Conservation (phyloP, 2,329 filamentous ascomycete genomes). For the Delphinella strobiligena region DNA sequence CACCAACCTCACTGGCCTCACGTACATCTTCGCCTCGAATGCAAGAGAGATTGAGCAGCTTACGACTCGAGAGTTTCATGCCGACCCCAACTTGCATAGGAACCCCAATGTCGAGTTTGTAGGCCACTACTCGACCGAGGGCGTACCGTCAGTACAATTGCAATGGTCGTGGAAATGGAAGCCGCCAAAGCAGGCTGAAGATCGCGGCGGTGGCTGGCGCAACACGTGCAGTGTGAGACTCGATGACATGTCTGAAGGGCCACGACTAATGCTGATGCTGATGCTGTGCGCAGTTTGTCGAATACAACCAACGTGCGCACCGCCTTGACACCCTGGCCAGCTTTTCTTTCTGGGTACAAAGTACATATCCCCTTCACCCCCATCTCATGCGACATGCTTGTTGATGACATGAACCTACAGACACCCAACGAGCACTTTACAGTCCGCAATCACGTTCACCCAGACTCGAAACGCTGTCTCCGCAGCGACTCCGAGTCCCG, state of each 20-base stretch:
- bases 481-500: constrained; percentile 68
- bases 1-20: constrained; percentile 75
- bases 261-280: constrained; percentile 7
- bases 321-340: constrained; percentile 75
- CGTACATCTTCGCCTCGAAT: constrained; percentile 82
- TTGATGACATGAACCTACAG: constrained; percentile 13
- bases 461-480: constrained; percentile 53
- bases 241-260: not conserved
- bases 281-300: constrained; percentile 57
- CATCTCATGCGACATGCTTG: not conserved
- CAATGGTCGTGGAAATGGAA: constrained; percentile 98
- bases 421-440: constrained; percentile 25
- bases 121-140: constrained; percentile 78
- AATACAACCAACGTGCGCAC: constrained; percentile 91
- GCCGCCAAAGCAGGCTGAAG: constrained; percentile 69
- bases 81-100: constrained; percentile 93
- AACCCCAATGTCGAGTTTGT: constrained; percentile 91
- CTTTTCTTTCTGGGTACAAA: constrained; percentile 92
- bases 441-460: constrained; percentile 46
- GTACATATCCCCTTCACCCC: constrained; percentile 34
- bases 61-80: constrained; percentile 89
- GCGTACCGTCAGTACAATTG: constrained; percentile 74
- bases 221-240: constrained; percentile 74
- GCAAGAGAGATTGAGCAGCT: constrained; percentile 82
- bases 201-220: constrained; percentile 83